phyloP scores from a whole-genome alignment of 352 stramenopile species.

The Pythium sukuiense region DNA sequence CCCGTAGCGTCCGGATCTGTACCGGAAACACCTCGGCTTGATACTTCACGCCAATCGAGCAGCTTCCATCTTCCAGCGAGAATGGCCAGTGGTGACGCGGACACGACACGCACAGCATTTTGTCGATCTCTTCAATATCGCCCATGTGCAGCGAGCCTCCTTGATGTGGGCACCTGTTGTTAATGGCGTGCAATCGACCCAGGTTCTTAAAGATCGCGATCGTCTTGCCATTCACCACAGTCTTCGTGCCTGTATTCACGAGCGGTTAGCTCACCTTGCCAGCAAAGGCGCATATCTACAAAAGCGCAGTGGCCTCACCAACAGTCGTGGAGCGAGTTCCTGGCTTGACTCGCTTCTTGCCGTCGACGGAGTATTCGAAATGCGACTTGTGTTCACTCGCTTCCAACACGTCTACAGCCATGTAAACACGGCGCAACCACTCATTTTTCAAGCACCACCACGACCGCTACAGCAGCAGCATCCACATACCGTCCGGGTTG shows the following conservation, averaged over 20 bases:
- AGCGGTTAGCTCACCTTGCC: background rate
- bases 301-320: conserved; percentile 27
- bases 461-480: background rate
- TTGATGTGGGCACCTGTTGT: conserved; percentile 79
- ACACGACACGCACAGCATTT: conserved; percentile 66
- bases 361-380: conserved; percentile 78
- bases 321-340: conserved; percentile 54
- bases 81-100: conserved; percentile 84
- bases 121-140: conserved; percentile 86
- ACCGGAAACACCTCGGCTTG: conserved; percentile 68
- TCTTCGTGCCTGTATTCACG: conserved; percentile 49
- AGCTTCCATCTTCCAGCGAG: conserved; percentile 73
- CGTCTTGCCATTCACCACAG: conserved; percentile 59
- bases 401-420: conserved; percentile 65
- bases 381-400: conserved; percentile 63
- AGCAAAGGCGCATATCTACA: background rate
- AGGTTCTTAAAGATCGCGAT: conserved; percentile 86
- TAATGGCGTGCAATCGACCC: conserved; percentile 66
- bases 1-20: conserved; percentile 38
- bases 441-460: background rate
- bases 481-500: conserved; percentile 47
- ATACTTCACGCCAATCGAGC: conserved; percentile 48
- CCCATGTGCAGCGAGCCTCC: conserved; percentile 78
- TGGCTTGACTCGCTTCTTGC: conserved; percentile 69
- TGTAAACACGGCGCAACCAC: background rate